phyloP scores from a whole-genome alignment of 768 basidiomycete genomes.

The Trametopsis cervina region DNA sequence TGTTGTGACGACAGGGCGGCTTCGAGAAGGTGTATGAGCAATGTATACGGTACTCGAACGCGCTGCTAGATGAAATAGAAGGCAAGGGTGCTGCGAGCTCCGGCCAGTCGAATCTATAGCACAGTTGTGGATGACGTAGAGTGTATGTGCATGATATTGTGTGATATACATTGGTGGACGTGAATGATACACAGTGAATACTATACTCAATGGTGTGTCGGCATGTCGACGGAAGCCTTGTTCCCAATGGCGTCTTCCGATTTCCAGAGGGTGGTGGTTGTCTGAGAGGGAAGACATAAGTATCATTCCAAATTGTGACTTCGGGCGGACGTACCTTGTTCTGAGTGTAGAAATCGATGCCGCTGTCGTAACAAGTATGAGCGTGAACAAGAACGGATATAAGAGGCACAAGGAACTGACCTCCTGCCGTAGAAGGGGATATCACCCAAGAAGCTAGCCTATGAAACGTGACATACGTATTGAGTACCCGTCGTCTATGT shows the following conservation, averaged over 20 bases:
- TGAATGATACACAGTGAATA: background rate
- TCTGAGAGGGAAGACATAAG: conserved; percentile 30
- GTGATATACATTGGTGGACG: no score
- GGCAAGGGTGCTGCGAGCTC: conserved; percentile 21
- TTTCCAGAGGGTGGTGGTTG: conserved; percentile 89
- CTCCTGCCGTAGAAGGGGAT: conserved; percentile 89
- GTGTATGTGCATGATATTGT: no score
- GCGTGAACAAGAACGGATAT: conserved; percentile 1
- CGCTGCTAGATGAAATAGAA: conserved; percentile 66
- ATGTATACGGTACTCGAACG: conserved; percentile 66
- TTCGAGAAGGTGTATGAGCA: conserved; percentile 79
- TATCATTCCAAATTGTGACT: background rate
- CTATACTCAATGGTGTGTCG: conserved; percentile 54
- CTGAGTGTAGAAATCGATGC: conserved; percentile 94
- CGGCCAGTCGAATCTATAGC: conserved; percentile 1
- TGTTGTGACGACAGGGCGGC: conserved; percentile 37
- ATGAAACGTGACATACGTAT: conserved; percentile 1
- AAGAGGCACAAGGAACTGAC: conserved; percentile 28
- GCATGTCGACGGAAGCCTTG: conserved; percentile 83
- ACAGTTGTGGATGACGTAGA: no score
- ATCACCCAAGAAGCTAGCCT: conserved; percentile 77
- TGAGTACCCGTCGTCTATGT: no score
- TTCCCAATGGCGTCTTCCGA: conserved; percentile 76
- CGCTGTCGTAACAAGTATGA: conserved; percentile 41
- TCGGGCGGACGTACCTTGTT: conserved; percentile 57